phyloP scores from a whole-genome alignment of 169 alveolate species.

The Plasmodium berghei region DNA sequence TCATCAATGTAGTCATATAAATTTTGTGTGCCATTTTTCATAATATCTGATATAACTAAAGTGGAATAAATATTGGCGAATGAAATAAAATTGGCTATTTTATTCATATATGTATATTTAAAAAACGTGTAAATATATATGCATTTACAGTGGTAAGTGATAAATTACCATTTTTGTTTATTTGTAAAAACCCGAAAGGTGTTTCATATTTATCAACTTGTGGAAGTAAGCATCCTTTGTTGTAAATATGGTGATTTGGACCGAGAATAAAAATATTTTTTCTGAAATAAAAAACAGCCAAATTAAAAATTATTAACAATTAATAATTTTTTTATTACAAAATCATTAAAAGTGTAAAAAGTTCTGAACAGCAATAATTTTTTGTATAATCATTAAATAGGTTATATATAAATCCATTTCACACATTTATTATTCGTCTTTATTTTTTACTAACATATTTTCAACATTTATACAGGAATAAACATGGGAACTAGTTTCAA shows the following conservation, averaged over 20 bases:
- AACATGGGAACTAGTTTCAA: constrained; percentile 94
- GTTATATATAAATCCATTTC: neutral
- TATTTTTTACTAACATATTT: constrained; percentile 72
- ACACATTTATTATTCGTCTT: neutral
- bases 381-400: neutral
- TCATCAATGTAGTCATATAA: constrained; percentile 35
- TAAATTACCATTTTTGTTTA: constrained; percentile 81
- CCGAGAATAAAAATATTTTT: constrained; percentile 93
- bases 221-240: constrained; percentile 91
- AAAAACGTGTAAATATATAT: neutral
- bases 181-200: constrained; percentile 93
- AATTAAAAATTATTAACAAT: neutral
- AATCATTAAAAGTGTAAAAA: neutral
- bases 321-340: neutral
- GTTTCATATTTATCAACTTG: constrained; percentile 84
- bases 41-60: constrained; percentile 52
- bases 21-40: constrained; percentile 25
- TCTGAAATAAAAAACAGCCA: constrained; percentile 60
- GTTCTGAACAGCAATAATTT: neutral
- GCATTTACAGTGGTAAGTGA: constrained; percentile 9
- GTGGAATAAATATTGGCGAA: neutral
- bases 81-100: no score
- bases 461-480: constrained; percentile 87
- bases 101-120: neutral
- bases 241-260: constrained; percentile 94